Evolutionary conservation across 1,284 basidiomycete genomes (phyloP).

Genomic region (Singerocomus inundabilis): DNA sequence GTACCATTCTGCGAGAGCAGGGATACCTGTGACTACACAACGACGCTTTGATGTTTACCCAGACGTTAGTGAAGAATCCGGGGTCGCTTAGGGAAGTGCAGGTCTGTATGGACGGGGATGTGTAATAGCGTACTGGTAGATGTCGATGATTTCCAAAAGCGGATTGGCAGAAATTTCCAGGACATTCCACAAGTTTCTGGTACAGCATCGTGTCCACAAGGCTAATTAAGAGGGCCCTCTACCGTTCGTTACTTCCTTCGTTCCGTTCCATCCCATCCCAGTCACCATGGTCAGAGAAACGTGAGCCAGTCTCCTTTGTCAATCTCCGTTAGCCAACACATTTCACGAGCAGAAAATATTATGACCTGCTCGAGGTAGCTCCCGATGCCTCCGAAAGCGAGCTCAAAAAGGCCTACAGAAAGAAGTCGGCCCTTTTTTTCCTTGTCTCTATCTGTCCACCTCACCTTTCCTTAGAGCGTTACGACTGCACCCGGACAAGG

Average conservation of each 20-base stretch:
- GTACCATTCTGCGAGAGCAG: conserved; percentile 68
- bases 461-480: conserved; percentile 62
- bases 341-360: conserved; percentile 67
- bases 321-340: conserved; percentile 9
- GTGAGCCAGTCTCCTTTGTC: conserved; percentile 38
- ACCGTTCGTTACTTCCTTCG: conserved; percentile 18
- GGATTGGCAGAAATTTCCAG: conserved; percentile 36
- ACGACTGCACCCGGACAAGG: conserved; percentile 93
- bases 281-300: conserved; percentile 66
- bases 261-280: conserved; percentile 18
- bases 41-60: conserved; percentile 90
- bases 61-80: conserved; percentile 50
- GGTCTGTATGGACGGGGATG: too few species aligned
- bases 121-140: background rate
- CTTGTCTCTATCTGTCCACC: background rate
- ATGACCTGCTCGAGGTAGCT: conserved; percentile 83
- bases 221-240: conserved; percentile 21
- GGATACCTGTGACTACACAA: conserved; percentile 87
- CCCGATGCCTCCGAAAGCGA: conserved; percentile 77
- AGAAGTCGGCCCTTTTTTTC: conserved; percentile 59
- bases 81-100: conserved; percentile 1
- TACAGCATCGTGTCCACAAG: conserved; percentile 19
- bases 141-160: conserved; percentile 24
- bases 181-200: conserved; percentile 38
- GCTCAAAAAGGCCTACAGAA: conserved; percentile 93